phyloP scores from a whole-genome alignment of 1,284 basidiomycete species.

The Cutaneotrichosporon cyanovorans region DNA sequence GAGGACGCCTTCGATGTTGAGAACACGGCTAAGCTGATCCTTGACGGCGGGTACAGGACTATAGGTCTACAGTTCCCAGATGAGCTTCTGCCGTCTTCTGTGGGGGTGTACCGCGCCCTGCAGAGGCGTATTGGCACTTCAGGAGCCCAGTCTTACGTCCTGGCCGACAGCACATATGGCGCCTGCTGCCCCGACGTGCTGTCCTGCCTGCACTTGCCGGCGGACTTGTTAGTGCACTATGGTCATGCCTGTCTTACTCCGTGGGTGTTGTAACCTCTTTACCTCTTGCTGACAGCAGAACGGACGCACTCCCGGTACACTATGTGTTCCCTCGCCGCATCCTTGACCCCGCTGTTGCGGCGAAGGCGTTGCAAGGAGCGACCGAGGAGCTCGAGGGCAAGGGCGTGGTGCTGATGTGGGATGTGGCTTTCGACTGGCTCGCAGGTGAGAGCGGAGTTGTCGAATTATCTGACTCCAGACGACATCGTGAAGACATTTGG shows the following conservation, averaged over 20 bases:
- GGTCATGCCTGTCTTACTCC: constrained; percentile 85
- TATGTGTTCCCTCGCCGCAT: constrained; percentile 44
- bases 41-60: constrained; percentile 44
- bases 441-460: constrained; percentile 49
- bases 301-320: constrained; percentile 44
- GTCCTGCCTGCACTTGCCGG: constrained; percentile 86
- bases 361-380: constrained; percentile 19
- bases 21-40: constrained; percentile 39
- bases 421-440: constrained; percentile 71
- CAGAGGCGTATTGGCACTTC: constrained; percentile 51
- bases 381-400: constrained; percentile 25
- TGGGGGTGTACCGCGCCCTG: constrained; percentile 72
- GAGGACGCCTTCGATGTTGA: constrained; percentile 46
- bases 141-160: constrained; percentile 64
- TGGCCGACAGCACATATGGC: constrained; percentile 96
- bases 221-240: constrained; percentile 88
- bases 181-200: constrained; percentile 97
- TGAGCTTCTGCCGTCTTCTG: constrained; percentile 78
- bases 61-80: constrained; percentile 95
- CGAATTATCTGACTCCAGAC: constrained; percentile 16
- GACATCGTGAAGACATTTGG: constrained; percentile 22
- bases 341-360: constrained; percentile 29
- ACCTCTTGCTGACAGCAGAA: constrained; percentile 22
- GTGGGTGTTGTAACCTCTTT: constrained; percentile 41
- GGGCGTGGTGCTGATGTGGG: constrained; percentile 59